Evolutionary conservation across 345 rosid species (phyloP).

Genomic region (Eucalyptus rudis): DNA sequence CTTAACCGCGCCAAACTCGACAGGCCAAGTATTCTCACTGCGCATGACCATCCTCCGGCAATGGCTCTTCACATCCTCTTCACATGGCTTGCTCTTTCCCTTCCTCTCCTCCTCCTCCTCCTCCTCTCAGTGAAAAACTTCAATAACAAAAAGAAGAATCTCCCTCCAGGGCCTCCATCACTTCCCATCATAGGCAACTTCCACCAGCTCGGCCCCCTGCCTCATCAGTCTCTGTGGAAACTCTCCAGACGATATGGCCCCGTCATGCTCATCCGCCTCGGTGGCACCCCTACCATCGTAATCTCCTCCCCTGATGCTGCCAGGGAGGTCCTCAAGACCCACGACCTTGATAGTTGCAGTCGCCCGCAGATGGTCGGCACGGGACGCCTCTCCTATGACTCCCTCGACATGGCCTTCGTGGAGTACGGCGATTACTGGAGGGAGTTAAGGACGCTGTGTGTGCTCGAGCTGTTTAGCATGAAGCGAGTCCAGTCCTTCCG

Average conservation of each 20-base stretch:
- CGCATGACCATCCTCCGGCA: not conserved
- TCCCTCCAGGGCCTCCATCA: not conserved
- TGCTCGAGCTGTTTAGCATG: conserved; percentile 6
- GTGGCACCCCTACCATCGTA: not conserved
- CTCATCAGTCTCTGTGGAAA: conserved; percentile 1
- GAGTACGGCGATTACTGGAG: conserved; percentile 3
- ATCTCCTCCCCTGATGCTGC: conserved; percentile 12
- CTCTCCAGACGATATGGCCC: conserved; percentile 9
- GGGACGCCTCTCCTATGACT: conserved; percentile 15
- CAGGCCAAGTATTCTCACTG: not conserved
- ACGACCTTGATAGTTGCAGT: conserved; percentile 6
- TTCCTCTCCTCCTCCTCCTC: not conserved
- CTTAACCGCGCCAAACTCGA: not conserved
- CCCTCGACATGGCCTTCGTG: conserved; percentile 10
- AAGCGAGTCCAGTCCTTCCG: not conserved
- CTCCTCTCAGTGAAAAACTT: not conserved
- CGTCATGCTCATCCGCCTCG: conserved; percentile 12
- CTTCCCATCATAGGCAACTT: not conserved
- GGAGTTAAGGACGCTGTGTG: conserved; percentile 13
- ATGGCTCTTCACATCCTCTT: not conserved
- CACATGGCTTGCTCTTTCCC: not conserved
- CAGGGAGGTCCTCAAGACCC: not conserved
- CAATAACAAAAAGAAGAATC: not conserved
- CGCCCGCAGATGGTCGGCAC: conserved; percentile 1
- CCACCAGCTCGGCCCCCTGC: not conserved